phyloP scores from a whole-genome alignment of 169 alveolate genomes.

The Babesia divergens region DNA sequence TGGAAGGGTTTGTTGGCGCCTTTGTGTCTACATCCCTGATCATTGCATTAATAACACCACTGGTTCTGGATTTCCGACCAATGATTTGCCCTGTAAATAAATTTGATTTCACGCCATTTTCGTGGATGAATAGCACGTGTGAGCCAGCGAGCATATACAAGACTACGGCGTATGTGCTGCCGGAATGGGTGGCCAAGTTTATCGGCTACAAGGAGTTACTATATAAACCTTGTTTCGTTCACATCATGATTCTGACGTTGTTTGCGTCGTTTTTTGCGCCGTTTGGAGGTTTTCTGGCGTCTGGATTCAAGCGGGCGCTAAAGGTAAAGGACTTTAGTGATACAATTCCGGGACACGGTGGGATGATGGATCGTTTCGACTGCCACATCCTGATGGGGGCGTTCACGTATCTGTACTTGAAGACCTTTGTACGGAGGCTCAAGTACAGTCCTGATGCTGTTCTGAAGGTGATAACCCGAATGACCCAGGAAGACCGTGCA shows the following conservation, averaged over 20 bases:
- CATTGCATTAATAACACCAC: slow-evolving; percentile 58
- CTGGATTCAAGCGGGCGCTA: slow-evolving; percentile 98
- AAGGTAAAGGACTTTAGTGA: slow-evolving; percentile 97
- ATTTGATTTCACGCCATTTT: slow-evolving; percentile 83
- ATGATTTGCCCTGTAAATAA: slow-evolving; percentile 88
- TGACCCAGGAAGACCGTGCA: slow-evolving; percentile 32
- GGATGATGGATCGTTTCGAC: slow-evolving; percentile 98
- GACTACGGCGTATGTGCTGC: slow-evolving; percentile 9
- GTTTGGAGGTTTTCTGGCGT: slow-evolving; percentile 99
- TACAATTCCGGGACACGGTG: slow-evolving; percentile 99
- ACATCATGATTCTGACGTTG: slow-evolving; percentile 89
- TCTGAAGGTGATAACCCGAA: slow-evolving; percentile 25
- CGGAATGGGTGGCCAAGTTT: not conserved
- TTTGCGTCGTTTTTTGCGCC: slow-evolving; percentile 98
- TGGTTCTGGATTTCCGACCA: slow-evolving; percentile 70
- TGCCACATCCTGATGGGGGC: slow-evolving; percentile 91
- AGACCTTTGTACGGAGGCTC: slow-evolving; percentile 57
- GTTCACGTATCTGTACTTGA: slow-evolving; percentile 81
- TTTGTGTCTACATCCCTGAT: slow-evolving; percentile 81
- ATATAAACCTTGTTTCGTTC: slow-evolving; percentile 72
- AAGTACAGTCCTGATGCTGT: slow-evolving; percentile 46
- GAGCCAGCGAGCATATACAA: slow-evolving; percentile 57
- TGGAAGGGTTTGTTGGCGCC: slow-evolving; percentile 97
- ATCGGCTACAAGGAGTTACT: not conserved
- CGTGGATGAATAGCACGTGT: slow-evolving; percentile 64